Evolutionary conservation across 2,329 filamentous ascomycete species (phyloP).

Genomic region (Fusarium sp.): DNA sequence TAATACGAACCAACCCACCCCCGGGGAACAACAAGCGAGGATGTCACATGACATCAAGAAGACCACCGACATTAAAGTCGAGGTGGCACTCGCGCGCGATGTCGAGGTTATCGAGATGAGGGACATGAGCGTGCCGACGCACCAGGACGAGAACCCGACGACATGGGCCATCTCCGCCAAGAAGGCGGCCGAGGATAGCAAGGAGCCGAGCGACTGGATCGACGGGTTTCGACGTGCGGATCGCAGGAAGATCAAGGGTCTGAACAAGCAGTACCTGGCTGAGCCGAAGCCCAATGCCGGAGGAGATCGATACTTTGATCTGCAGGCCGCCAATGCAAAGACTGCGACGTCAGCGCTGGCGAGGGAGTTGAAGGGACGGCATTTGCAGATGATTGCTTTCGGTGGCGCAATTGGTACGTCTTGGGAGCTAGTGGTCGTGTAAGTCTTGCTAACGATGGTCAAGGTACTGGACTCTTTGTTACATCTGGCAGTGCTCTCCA

Average conservation of each 20-base stretch:
- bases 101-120: conserved; percentile 36
- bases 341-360: conserved; percentile 82
- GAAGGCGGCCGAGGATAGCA: conserved; percentile 12
- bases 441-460: background rate
- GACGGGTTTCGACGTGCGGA: conserved; percentile 44
- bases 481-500: conserved; percentile 80
- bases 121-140: conserved; percentile 21
- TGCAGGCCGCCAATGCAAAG: conserved; percentile 73
- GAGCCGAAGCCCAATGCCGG: conserved; percentile 26
- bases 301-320: conserved; percentile 64
- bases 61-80: conserved; percentile 39
- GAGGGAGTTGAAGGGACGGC: conserved; percentile 82
- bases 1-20: conserved; percentile 1
- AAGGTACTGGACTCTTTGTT: conserved; percentile 89
- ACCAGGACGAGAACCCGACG: conserved; percentile 14
- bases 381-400: conserved; percentile 98
- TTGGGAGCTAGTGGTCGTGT: too few relatives aligned
- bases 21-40: background rate
- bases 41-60: conserved; percentile 37
- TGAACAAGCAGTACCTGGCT: conserved; percentile 40
- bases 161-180: conserved; percentile 33
- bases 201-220: conserved; percentile 37
- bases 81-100: conserved; percentile 36
- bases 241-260: conserved; percentile 35
- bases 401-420: conserved; percentile 83